Conservation (phyloP, 257 asterid genomes). For the Capsicum chinense region DNA sequence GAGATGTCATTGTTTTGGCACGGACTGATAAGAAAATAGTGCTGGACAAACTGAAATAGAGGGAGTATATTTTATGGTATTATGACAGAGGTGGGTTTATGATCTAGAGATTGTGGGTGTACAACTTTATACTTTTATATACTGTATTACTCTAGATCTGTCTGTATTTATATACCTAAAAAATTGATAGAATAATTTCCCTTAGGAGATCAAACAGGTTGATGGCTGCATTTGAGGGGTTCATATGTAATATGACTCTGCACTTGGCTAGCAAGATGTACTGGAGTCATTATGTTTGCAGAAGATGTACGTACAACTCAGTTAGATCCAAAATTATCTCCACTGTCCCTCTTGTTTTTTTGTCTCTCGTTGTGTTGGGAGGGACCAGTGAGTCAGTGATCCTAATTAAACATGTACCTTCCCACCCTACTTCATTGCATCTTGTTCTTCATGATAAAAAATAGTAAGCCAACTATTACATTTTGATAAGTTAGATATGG, state of each 20-base stretch:
- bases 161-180: background rate
- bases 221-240: background rate
- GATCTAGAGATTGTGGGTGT: background rate
- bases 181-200: background rate
- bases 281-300: background rate
- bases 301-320: background rate
- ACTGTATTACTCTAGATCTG: background rate
- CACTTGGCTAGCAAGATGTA: slow-evolving; percentile 22
- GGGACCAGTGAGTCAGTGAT: slow-evolving; percentile 23
- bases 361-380: background rate
- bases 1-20: background rate
- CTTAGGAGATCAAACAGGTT: background rate
- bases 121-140: background rate
- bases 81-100: background rate
- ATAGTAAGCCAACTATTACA: background rate
- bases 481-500: background rate
- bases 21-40: background rate
- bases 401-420: slow-evolving; percentile 10
- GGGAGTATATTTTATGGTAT: background rate
- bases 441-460: background rate
- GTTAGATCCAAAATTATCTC: slow-evolving; percentile 19
- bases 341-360: slow-evolving; percentile 20
- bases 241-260: background rate
- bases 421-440: slow-evolving; percentile 17
- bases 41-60: background rate